phyloP scores from a whole-genome alignment of 495 filamentous ascomycete species.

The Penicillium waksmanii region DNA sequence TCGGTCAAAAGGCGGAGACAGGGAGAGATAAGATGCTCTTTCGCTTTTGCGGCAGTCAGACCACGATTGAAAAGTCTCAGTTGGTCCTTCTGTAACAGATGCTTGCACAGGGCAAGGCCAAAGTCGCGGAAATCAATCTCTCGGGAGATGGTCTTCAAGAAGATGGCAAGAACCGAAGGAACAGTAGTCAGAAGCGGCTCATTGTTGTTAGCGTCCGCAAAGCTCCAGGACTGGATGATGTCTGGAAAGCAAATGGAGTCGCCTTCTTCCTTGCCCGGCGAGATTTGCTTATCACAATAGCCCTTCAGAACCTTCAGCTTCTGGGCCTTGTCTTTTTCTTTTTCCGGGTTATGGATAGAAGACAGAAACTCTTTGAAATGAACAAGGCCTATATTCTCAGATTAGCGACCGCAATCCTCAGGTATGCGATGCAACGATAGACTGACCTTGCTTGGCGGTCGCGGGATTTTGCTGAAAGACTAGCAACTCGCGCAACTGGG shows the following conservation, averaged over 20 bases:
- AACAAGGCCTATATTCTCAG: constrained; percentile 58
- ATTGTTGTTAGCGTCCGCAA: constrained; percentile 69
- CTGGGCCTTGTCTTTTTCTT: constrained; percentile 50
- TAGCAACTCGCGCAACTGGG: constrained; percentile 66
- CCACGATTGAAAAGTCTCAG: constrained; percentile 72
- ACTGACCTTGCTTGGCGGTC: constrained; percentile 66
- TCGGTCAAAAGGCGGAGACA: constrained; percentile 80
- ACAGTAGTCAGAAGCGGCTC: constrained; percentile 75
- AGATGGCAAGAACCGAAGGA: constrained; percentile 73
- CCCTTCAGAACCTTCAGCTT: constrained; percentile 67
- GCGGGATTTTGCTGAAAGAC: constrained; percentile 66
- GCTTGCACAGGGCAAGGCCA: constrained; percentile 72
- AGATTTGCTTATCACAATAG: constrained; percentile 71
- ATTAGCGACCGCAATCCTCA: constrained; percentile 2
- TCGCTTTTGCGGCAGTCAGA: constrained; percentile 70
- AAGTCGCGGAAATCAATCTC: constrained; percentile 70
- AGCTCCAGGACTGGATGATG: constrained; percentile 78
- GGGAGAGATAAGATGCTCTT: constrained; percentile 84
- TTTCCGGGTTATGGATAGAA: constrained; percentile 57
- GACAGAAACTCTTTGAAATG: constrained; percentile 78
- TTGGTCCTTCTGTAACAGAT: constrained; percentile 72
- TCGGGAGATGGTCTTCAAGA: constrained; percentile 72
- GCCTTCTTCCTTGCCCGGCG: constrained; percentile 54
- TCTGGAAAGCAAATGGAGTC: constrained; percentile 67
- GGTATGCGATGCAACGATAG: not conserved